phyloP scores from a whole-genome alignment of 352 stramenopile species.

The Pythium monospermum region DNA sequence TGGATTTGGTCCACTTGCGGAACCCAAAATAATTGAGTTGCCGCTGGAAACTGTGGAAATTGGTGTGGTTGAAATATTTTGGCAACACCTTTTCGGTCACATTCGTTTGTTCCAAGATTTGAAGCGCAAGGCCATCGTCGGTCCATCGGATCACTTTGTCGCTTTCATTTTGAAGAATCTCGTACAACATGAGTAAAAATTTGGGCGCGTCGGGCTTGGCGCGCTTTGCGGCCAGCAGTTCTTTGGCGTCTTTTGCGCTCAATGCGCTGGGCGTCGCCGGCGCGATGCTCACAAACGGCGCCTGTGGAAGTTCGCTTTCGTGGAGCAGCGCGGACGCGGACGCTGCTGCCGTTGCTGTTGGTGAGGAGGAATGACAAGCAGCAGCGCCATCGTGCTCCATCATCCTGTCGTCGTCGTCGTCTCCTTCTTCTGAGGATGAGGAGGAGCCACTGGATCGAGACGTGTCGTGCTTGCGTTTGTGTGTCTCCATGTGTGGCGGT shows the following conservation, averaged over 20 bases:
- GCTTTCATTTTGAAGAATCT: conserved; percentile 49
- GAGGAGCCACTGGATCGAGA: too few relatives aligned
- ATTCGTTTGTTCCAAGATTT: conserved; percentile 39
- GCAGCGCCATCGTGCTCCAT: too few relatives aligned
- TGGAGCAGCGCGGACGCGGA: too few relatives aligned
- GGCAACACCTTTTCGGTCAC: conserved; percentile 76
- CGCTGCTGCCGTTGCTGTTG: too few relatives aligned
- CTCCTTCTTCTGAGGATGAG: too few relatives aligned
- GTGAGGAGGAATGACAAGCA: too few relatives aligned
- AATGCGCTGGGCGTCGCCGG: conserved; percentile 3
- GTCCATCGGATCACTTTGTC: conserved; percentile 47
- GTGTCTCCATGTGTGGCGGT: too few relatives aligned
- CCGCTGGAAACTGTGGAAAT: conserved; percentile 85
- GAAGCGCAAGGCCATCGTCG: conserved; percentile 34
- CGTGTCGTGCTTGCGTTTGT: too few relatives aligned
- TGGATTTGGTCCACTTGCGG: conserved; percentile 54
- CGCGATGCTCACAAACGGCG: conserved; percentile 10
- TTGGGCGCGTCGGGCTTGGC: conserved; percentile 42
- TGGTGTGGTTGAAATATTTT: conserved; percentile 88
- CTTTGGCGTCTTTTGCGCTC: conserved; percentile 8
- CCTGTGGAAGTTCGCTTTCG: too few relatives aligned
- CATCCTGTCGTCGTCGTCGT: too few relatives aligned
- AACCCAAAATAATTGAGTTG: conserved; percentile 91
- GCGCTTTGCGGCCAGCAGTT: conserved; percentile 20
- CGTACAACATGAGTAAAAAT: conserved; percentile 49